These are phyloP conservation scores for Oxytropis ochrocephala DNA, from an alignment of 306 rosid species.

Conservation along the genomic window DNA sequence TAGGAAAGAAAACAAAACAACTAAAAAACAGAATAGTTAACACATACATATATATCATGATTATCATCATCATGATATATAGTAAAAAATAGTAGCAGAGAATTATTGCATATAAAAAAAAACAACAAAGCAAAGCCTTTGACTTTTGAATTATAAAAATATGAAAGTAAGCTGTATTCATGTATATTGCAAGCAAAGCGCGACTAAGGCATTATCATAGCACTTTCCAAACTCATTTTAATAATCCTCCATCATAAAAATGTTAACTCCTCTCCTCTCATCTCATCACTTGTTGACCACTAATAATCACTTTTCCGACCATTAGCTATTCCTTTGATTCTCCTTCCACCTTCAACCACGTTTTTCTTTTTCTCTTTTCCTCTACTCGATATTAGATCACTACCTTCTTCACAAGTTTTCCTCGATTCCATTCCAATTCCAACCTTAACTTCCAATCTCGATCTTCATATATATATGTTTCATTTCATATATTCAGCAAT, in stretches of 20 bases:
- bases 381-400: slow-evolving; percentile 12
- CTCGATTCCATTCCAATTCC: slow-evolving; percentile 28
- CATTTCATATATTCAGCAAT: neutral
- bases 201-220: neutral
- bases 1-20: too few relatives aligned
- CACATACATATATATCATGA: too few relatives aligned
- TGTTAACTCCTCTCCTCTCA: slow-evolving; percentile 3
- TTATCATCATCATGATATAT: too few relatives aligned
- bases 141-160: neutral
- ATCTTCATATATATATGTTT: neutral
- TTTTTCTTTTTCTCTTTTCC: slow-evolving; percentile 2
- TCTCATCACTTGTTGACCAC: slow-evolving; percentile 13
- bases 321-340: neutral
- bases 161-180: neutral
- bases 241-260: neutral
- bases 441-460: neutral
- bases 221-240: neutral
- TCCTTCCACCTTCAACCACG: slow-evolving; percentile 3
- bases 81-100: neutral
- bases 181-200: slow-evolving; percentile 15
- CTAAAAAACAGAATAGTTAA: too few relatives aligned
- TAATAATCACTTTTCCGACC: neutral
- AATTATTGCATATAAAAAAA: neutral
- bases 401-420: slow-evolving; percentile 23
- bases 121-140: neutral